phyloP scores from a whole-genome alignment of 345 rosid genomes.

The Populus alba region DNA sequence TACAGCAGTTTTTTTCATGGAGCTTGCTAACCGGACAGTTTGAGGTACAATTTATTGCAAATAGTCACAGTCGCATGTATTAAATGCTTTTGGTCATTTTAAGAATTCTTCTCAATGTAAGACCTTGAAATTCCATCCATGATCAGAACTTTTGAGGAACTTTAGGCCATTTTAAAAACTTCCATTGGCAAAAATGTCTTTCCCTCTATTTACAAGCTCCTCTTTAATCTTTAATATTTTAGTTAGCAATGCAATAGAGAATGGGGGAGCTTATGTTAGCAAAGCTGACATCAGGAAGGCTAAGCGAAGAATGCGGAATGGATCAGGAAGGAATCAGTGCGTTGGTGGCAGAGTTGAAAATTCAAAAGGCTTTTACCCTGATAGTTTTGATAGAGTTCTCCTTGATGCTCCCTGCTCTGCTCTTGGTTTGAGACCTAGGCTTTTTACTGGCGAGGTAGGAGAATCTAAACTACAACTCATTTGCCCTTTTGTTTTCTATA shows the following conservation, averaged over 20 bases:
- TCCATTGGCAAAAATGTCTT: background rate
- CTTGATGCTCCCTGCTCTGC: constrained; percentile 99
- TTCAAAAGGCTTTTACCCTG: constrained; percentile 72
- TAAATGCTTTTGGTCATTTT: too few relatives aligned
- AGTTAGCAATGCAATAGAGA: constrained; percentile 55
- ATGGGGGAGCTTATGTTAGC: constrained; percentile 51
- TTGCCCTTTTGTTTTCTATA: background rate
- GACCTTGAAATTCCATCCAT: too few relatives aligned
- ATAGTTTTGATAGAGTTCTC: constrained; percentile 89
- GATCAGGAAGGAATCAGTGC: constrained; percentile 81
- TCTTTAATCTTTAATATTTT: constrained; percentile 36
- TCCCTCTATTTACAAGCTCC: constrained; percentile 12
- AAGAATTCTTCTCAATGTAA: too few relatives aligned
- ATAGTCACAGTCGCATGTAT: too few relatives aligned
- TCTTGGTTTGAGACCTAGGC: constrained; percentile 95
- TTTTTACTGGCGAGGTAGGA: constrained; percentile 81
- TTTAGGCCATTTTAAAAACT: background rate
- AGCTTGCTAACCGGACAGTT: too few relatives aligned
- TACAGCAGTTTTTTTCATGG: too few relatives aligned
- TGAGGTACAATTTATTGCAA: too few relatives aligned
- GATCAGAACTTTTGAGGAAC: background rate
- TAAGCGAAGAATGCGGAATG: constrained; percentile 73
- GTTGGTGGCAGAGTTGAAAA: constrained; percentile 75
- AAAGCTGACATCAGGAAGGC: constrained; percentile 70
- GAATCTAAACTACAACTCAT: background rate